These are phyloP conservation scores for Phaeosphaeriaceae sp. DNA, from an alignment of 2,329 filamentous ascomycete genomes.

Conservation along the genomic window DNA sequence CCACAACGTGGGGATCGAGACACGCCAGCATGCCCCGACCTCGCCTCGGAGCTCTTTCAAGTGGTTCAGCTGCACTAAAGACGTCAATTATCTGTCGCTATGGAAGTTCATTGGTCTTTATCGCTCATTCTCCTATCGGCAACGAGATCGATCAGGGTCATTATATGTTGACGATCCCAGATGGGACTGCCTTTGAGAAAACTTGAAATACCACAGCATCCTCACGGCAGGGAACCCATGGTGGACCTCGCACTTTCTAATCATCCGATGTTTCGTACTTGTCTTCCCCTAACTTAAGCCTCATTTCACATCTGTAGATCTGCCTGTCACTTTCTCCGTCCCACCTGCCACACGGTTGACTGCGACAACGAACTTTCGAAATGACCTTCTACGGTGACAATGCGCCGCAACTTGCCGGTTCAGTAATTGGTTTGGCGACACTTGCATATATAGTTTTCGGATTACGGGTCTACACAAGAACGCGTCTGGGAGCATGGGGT, in stretches of 20 bases:
- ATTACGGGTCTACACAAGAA: background rate
- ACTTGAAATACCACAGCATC: background rate
- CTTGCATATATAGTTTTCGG: background rate
- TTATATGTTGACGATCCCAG: background rate
- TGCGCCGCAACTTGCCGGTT: background rate
- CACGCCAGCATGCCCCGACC: background rate
- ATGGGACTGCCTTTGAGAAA: background rate
- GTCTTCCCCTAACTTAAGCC: background rate
- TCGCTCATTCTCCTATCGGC: background rate
- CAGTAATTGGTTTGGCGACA: background rate
- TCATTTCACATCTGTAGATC: background rate
- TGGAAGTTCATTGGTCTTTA: background rate
- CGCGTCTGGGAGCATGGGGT: background rate
- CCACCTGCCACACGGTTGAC: background rate
- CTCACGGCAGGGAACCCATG: background rate
- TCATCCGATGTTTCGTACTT: background rate
- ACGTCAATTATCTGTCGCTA: background rate
- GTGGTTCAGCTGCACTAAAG: background rate
- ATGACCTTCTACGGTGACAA: background rate
- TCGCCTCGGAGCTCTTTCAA: background rate
- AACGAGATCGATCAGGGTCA: background rate
- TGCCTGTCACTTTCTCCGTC: background rate
- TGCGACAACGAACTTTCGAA: background rate
- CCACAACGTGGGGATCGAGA: background rate
- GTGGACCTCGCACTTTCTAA: background rate